These are phyloP conservation scores for Aspergillus fijiensis DNA, from an alignment of 2,329 filamentous ascomycete genomes.

Conservation along the genomic window DNA sequence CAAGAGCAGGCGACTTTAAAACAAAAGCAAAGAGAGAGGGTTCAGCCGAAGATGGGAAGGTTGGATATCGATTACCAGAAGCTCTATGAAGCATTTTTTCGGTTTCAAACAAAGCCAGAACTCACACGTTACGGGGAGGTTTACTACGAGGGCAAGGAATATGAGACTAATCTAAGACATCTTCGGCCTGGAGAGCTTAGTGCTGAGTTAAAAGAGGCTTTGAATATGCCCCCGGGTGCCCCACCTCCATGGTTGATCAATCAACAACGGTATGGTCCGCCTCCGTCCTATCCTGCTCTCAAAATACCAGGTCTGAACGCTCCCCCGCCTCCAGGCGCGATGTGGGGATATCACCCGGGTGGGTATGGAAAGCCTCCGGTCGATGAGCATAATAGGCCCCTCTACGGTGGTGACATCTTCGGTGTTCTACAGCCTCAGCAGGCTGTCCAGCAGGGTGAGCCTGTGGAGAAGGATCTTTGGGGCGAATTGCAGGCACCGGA, in stretches of 20 bases:
- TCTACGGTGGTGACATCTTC: constrained; percentile 94
- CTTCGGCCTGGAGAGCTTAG: constrained; percentile 86
- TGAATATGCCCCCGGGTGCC: constrained; percentile 89
- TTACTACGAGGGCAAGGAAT: constrained; percentile 99
- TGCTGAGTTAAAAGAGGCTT: constrained; percentile 84
- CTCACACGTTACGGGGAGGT: constrained; percentile 94
- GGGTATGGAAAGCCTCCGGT: constrained; percentile 95
- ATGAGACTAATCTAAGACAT: constrained; percentile 89
- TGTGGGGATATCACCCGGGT: constrained; percentile 93
- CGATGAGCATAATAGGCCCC: constrained; percentile 85
- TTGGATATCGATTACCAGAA: constrained; percentile 98
- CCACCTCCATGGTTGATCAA: constrained; percentile 97
- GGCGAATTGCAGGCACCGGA: constrained; percentile 83
- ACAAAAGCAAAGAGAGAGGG: constrained; percentile 91
- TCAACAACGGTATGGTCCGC: constrained; percentile 89
- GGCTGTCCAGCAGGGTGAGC: constrained; percentile 67
- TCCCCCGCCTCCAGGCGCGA: constrained; percentile 80
- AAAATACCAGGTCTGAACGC: constrained; percentile 94
- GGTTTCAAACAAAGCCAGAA: constrained; percentile 93
- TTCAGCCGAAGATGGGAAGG: constrained; percentile 94
- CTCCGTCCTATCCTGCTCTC: constrained; percentile 90
- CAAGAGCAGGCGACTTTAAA: constrained; percentile 89
- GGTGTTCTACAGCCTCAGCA: constrained; percentile 68
- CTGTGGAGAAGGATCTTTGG: constrained; percentile 85
- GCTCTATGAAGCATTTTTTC: constrained; percentile 97